phyloP scores from a whole-genome alignment of 345 rosid genomes.

The Adansonia digitata region DNA sequence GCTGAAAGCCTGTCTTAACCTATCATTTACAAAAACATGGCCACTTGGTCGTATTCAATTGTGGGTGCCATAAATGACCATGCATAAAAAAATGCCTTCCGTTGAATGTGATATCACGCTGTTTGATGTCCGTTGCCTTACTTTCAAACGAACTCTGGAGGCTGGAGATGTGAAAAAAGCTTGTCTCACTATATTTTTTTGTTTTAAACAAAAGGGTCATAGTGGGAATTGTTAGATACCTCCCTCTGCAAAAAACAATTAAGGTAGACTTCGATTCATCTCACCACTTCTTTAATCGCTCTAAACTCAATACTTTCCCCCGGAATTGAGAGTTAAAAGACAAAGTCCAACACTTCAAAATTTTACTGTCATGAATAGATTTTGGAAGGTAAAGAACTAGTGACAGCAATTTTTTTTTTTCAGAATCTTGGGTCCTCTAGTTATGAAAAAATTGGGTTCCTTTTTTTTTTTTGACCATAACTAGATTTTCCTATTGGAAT shows the following conservation, averaged over 20 bases:
- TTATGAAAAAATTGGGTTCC: neutral
- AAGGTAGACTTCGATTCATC: no score
- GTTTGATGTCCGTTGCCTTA: neutral
- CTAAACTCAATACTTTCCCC: no score
- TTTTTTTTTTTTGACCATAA: neutral
- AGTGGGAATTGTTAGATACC: no score
- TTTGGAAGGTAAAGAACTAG: neutral
- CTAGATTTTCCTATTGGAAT: neutral
- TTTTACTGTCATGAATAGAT: neutral
- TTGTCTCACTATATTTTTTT: neutral
- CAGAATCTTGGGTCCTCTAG: neutral
- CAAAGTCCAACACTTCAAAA: no score
- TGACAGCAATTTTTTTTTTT: neutral
- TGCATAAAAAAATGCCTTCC: neutral
- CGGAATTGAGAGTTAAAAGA: no score
- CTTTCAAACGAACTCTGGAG: neutral
- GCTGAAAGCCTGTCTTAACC: neutral
- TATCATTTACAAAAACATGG: neutral
- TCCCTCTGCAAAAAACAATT: no score
- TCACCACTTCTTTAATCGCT: no score
- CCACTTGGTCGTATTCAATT: neutral
- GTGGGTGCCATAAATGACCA: neutral
- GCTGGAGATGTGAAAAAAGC: neutral
- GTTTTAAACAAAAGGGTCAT: no score
- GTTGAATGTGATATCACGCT: neutral